phyloP scores from a whole-genome alignment of 495 filamentous ascomycete genomes.

The Annulohypoxylon nitens region DNA sequence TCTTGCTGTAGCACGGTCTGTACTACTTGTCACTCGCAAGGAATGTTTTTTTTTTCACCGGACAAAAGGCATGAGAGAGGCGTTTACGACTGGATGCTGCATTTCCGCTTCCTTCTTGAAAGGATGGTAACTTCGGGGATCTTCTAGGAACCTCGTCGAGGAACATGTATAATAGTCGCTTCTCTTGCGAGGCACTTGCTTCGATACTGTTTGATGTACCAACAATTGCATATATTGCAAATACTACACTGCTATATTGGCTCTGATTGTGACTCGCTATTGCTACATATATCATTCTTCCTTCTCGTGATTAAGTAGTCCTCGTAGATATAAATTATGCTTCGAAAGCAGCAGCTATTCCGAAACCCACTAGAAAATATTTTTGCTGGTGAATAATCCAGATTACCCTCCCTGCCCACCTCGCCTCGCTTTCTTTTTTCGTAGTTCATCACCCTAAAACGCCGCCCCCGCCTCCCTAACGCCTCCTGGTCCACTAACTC shows the following conservation, averaged over 20 bases:
- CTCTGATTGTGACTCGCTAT: conserved; percentile 3
- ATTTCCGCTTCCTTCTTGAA: background rate
- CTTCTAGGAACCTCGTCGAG: background rate
- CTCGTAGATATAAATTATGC: background rate
- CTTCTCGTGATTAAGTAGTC: background rate
- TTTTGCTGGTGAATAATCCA: background rate
- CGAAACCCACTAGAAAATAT: background rate
- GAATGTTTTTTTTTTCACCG: background rate
- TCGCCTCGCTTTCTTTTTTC: background rate
- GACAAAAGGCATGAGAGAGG: conserved; percentile 3
- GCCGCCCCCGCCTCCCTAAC: background rate
- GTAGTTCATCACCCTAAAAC: background rate
- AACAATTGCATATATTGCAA: conserved; percentile 1
- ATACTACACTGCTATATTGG: background rate
- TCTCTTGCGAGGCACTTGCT: background rate
- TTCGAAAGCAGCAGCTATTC: background rate
- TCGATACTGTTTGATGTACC: background rate
- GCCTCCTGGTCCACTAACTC: background rate
- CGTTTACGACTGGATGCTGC: conserved; percentile 8
- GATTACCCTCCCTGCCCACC: background rate
- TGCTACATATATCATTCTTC: background rate
- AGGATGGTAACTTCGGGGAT: background rate
- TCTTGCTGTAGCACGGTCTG: background rate
- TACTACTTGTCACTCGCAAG: background rate
- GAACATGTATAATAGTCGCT: conserved; percentile 27